Evolutionary conservation across 331 rosid genomes (phyloP).

Genomic region (Pyrus hybrid): DNA sequence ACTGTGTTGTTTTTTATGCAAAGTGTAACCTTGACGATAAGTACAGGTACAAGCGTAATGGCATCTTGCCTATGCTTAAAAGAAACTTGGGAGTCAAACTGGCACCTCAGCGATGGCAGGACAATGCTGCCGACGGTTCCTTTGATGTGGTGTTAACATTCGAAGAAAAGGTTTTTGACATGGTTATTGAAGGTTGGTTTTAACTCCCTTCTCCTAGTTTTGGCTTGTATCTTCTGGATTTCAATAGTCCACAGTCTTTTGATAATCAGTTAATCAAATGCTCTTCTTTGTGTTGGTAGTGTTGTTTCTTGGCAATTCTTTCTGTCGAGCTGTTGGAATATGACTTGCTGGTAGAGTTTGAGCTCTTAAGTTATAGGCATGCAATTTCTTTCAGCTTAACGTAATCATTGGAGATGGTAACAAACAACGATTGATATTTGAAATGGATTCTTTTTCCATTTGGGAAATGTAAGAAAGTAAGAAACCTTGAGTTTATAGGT

Average conservation of each 20-base stretch:
- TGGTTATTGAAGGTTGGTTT: conserved; percentile 80
- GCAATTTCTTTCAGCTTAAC: background rate
- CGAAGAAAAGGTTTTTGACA: conserved; percentile 91
- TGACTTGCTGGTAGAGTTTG: background rate
- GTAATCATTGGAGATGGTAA: background rate
- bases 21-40: conserved; percentile 36
- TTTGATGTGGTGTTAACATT: conserved; percentile 79
- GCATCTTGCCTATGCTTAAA: conserved; percentile 90
- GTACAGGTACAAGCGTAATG: conserved; percentile 74
- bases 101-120: conserved; percentile 98
- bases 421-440: background rate
- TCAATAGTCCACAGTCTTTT: background rate
- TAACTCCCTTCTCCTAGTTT: conserved; percentile 5
- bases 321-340: background rate
- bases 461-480: background rate
- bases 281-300: background rate
- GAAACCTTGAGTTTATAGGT: background rate
- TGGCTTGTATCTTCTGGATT: background rate
- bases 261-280: background rate
- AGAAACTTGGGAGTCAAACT: conserved; percentile 57
- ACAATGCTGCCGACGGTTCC: conserved; percentile 72
- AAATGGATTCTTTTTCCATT: background rate
- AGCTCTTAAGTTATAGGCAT: background rate
- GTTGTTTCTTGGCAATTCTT: background rate
- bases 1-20: background rate